phyloP scores from a whole-genome alignment of 164 flowering plant genomes.

The Piper longum region DNA sequence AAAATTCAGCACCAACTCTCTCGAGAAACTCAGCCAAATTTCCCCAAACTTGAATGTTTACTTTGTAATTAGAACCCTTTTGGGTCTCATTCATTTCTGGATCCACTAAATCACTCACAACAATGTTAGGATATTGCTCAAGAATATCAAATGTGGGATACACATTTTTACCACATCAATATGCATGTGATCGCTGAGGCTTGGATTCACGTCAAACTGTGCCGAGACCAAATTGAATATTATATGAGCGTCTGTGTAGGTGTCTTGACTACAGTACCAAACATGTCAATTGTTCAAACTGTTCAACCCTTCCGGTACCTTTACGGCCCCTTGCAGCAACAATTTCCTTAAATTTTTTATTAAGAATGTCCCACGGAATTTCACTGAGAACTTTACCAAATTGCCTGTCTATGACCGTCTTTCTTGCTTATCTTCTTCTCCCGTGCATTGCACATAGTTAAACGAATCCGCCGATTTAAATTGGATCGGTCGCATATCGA shows the following conservation, averaged over 20 bases:
- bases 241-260: constrained; percentile 95
- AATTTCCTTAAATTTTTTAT: constrained; percentile 73
- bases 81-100: constrained; percentile 83
- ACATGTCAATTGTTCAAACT: constrained; percentile 86
- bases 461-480: too few relatives aligned
- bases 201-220: constrained; percentile 88
- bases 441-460: too few relatives aligned
- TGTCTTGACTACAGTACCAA: constrained; percentile 78
- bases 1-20: constrained; percentile 65
- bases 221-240: constrained; percentile 80
- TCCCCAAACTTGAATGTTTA: constrained; percentile 75
- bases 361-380: constrained; percentile 73
- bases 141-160: constrained; percentile 72
- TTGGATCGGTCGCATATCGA: too few relatives aligned
- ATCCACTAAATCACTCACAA: constrained; percentile 72
- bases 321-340: constrained; percentile 32
- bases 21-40: constrained; percentile 86
- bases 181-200: constrained; percentile 88
- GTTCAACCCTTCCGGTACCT: constrained; percentile 60
- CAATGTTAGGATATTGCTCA: constrained; percentile 53
- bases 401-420: constrained; percentile 68
- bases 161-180: constrained; percentile 88
- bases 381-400: constrained; percentile 73
- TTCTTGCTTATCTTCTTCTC: constrained; percentile 56
- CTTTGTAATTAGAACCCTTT: constrained; percentile 56